A percentile compares a stretch with the other conserved stretches of the same genome.
These are phyloP conservation scores for Paracamarosporium sp. DNA, from an alignment of 2,329 filamentous ascomycete genomes.

Conservation along the genomic window DNA sequence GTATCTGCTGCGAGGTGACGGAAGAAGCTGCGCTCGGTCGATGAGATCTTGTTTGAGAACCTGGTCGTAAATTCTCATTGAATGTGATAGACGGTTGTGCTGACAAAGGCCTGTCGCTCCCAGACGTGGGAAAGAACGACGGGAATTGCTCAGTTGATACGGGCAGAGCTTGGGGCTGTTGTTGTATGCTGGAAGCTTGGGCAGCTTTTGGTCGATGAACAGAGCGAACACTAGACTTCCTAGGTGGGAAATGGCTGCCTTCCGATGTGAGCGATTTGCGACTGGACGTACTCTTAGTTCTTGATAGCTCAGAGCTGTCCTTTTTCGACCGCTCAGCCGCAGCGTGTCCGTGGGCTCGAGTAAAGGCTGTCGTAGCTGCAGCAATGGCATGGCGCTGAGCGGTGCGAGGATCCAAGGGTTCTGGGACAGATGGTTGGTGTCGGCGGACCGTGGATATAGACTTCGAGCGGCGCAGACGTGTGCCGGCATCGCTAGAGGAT, in stretches of 20 bases:
- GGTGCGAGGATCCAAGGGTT: slow-evolving; percentile 32
- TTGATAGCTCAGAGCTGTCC: slow-evolving; percentile 26
- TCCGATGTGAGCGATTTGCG: slow-evolving; percentile 39
- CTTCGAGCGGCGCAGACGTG: slow-evolving; percentile 46
- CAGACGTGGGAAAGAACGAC: slow-evolving; percentile 23
- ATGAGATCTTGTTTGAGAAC: slow-evolving; percentile 30
- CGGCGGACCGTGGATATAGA: slow-evolving; percentile 42
- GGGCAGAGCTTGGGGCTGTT: slow-evolving; percentile 16
- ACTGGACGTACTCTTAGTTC: slow-evolving; percentile 44
- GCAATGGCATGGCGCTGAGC: slow-evolving; percentile 45
- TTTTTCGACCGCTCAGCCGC: slow-evolving; percentile 18
- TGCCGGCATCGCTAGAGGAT: slow-evolving; percentile 44
- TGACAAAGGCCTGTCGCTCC: slow-evolving; percentile 19
- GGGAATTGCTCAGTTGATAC: slow-evolving; percentile 29
- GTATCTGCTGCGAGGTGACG: slow-evolving; percentile 41
- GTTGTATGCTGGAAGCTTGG: slow-evolving; percentile 16
- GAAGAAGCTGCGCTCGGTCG: slow-evolving; percentile 34
- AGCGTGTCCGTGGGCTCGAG: slow-evolving; percentile 37
- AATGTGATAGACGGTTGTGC: slow-evolving; percentile 29
- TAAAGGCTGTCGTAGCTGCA: slow-evolving; percentile 46
- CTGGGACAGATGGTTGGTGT: slow-evolving; percentile 19
- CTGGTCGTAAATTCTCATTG: slow-evolving; percentile 33
- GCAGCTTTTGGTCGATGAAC: slow-evolving; percentile 20
- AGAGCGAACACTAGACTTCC: slow-evolving; percentile 38
- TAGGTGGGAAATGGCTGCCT: slow-evolving; percentile 46